phyloP scores from a whole-genome alignment of 2,329 filamentous ascomycete genomes.

The Tolypocladium guangdongense region DNA sequence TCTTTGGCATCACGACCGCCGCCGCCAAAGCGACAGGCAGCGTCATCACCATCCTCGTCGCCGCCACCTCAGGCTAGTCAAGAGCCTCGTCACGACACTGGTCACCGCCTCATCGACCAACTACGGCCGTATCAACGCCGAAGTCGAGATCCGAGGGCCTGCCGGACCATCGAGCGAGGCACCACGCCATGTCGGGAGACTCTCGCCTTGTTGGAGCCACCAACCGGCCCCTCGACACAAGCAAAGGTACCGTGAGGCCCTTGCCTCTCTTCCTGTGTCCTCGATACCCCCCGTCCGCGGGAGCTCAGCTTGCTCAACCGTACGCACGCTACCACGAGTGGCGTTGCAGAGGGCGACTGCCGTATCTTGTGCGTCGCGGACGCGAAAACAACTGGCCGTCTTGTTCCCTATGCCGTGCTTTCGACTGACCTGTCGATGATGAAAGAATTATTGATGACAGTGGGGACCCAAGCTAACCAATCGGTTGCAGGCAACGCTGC shows the following conservation, averaged over 20 bases:
- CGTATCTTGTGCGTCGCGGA: not conserved
- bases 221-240: not conserved
- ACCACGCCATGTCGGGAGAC: not conserved
- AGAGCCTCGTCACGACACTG: conserved; percentile 6
- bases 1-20: not conserved
- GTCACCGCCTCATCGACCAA: conserved; percentile 10
- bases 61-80: not conserved
- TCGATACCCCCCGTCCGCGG: not conserved
- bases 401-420: not conserved
- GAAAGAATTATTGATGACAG: not conserved
- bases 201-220: not conserved
- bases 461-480: not conserved
- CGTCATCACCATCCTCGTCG: not conserved
- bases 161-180: conserved; percentile 9
- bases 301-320: not conserved
- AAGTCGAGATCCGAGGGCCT: conserved; percentile 20
- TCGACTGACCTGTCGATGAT: not conserved
- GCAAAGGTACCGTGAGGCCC: not conserved
- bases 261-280: too few relatives aligned
- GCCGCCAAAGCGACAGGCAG: not conserved
- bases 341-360: not conserved
- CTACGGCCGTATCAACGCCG: conserved; percentile 24
- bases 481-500: not conserved
- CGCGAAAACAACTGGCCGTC: not conserved
- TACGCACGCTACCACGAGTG: not conserved